Evolutionary conservation across 73 alveolate genomes (phyloP), one percentile per base, ranked within the genome.

Genomic region (Paramecium primaurelia): DNA sequence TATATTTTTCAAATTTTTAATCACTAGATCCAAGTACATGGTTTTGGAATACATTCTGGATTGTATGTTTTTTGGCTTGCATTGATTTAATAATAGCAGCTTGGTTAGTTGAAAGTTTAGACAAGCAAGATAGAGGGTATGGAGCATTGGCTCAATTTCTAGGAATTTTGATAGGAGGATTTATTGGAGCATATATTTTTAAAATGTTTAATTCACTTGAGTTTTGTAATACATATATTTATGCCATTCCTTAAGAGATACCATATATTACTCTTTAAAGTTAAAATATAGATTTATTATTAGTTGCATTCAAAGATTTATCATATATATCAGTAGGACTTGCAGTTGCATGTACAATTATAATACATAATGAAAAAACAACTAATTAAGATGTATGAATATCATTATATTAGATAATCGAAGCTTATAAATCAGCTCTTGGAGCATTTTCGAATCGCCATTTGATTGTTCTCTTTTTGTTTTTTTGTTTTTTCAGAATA

Each of bases 111-210:
- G 91, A 80, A 25, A 42, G 49, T 25, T 80, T 80, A 3, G 28
- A 42, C 3, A 30, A 14, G 18, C 37, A 75, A 2, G 37, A 42
- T 4, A 75, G 47, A 75, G 88, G 68, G 60, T 20, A 75, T 75
- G 91, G 58, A 47, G 75, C 91, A 80, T 80, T 80, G 34, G 44
- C 73, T 25, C 58, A 80, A 80, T 80, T 32, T 80, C 37, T 77
- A 26, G 89, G 89, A 37, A 40, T 37, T 16, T 38, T 80, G 22
- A 34, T 80, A 25, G 77, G 91, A 2, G 91, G 54, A 44, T 80
- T 80, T 16, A 80, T 49, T 40, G 89, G 89, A 7, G 64, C 89
- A 25, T 77, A 12, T 32, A 44, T 40, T 10, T 45, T 80, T 49
- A 34, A 3, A n/a, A 80, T 42, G 44, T 80, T 45, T 32, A 80